These are phyloP conservation scores for Pedinophyceae sp. DNA, from an alignment of 139 green algal genomes.

Conservation along the genomic window DNA sequence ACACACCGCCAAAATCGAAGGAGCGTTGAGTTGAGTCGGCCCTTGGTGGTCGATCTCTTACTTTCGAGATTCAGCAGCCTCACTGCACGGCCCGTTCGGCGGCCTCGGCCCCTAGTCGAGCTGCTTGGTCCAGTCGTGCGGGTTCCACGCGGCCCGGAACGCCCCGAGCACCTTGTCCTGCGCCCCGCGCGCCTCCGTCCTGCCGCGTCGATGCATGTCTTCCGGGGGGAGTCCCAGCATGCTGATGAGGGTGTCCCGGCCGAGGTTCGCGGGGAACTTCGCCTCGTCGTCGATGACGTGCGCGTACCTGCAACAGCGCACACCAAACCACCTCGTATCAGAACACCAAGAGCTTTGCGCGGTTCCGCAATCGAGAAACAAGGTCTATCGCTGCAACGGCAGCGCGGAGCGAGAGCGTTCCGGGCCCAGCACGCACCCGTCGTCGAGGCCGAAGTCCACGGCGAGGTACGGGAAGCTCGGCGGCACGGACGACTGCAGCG, in stretches of 20 bases:
- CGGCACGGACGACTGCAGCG: constrained; percentile 74
- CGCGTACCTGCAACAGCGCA: too few species aligned
- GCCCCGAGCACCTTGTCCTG: constrained; percentile 44
- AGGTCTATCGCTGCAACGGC: background rate
- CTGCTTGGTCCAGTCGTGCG: constrained; percentile 75
- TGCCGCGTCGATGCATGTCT: constrained; percentile 36
- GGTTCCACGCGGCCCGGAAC: constrained; percentile 54
- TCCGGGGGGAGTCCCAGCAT: constrained; percentile 67
- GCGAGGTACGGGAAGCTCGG: constrained; percentile 89
- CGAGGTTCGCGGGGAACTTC: constrained; percentile 58
- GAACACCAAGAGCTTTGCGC: constrained; percentile 14
- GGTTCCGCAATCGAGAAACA: background rate
- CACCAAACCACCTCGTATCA: constrained; percentile 17
- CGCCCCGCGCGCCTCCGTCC: constrained; percentile 14
- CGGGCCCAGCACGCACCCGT: background rate
- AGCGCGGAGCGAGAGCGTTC: background rate
- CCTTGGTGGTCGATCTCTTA: too few species aligned
- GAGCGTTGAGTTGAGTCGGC: too few species aligned
- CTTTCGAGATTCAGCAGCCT: too few species aligned
- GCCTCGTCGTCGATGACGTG: constrained; percentile 90
- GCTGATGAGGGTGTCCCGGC: constrained; percentile 55
- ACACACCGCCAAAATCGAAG: too few species aligned
- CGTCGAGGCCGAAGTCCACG: constrained; percentile 63
- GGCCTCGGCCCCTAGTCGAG: constrained; percentile 17
- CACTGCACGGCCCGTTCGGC: too few species aligned